Evolutionary conservation across 148 eudicot species (phyloP).

Genomic region (Salicornia ramosissima): DNA sequence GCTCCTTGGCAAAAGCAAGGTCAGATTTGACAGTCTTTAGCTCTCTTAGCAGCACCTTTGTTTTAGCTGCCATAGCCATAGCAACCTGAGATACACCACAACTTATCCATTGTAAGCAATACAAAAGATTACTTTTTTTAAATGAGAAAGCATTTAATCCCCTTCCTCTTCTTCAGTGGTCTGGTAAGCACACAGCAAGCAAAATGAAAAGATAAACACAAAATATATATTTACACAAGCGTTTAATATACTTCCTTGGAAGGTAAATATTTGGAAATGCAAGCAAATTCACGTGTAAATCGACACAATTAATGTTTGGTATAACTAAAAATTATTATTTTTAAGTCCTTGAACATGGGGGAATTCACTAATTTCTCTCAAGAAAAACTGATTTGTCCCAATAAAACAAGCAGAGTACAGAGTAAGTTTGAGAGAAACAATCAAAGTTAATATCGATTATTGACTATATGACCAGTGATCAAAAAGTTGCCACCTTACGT

Average conservation of each 20-base stretch:
- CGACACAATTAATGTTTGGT: no score
- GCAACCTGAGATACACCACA: slow-evolving; percentile 56
- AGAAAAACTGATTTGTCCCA: neutral
- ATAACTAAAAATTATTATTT: no score
- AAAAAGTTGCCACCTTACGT: slow-evolving; percentile 80
- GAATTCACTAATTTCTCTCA: neutral
- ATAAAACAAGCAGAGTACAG: neutral
- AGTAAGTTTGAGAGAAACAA: slow-evolving; percentile 5
- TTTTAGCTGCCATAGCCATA: slow-evolving; percentile 90
- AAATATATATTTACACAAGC: neutral
- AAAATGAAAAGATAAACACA: neutral
- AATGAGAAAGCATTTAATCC: neutral
- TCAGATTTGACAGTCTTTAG: slow-evolving; percentile 87
- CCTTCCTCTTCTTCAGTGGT: neutral
- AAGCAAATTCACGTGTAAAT: no score
- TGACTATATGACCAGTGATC: slow-evolving; percentile 29
- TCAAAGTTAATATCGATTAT: slow-evolving; percentile 10
- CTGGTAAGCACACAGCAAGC: neutral
- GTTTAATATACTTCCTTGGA: no score
- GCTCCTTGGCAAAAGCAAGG: slow-evolving; percentile 86
- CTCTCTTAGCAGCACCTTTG: slow-evolving; percentile 79
- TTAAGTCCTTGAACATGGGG: no score
- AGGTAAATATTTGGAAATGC: no score
- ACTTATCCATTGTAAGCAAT: slow-evolving; percentile 12
- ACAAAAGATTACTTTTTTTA: neutral